phyloP scores from a whole-genome alignment of 116 monocot genomes.

The Trichopus zeylanicus region DNA sequence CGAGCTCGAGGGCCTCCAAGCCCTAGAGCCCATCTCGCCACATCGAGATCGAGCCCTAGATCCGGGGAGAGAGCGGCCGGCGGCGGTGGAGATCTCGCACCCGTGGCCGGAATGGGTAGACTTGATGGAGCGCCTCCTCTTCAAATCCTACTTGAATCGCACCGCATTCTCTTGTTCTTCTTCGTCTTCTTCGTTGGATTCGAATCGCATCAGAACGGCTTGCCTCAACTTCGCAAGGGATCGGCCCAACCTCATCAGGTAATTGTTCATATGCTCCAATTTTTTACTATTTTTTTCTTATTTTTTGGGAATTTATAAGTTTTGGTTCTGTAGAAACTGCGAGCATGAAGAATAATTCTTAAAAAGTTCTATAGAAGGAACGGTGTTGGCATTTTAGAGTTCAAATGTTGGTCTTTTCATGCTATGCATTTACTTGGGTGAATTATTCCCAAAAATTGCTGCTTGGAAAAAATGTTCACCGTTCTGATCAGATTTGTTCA shows the following conservation, averaged over 20 bases:
- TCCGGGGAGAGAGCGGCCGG: not conserved
- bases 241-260: constrained; percentile 48
- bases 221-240: constrained; percentile 71
- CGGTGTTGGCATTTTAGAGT: no score
- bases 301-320: no score
- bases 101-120: constrained; percentile 74
- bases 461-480: no score
- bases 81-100: constrained; percentile 28
- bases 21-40: not conserved
- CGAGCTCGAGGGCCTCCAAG: constrained; percentile 22
- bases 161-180: not conserved
- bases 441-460: no score
- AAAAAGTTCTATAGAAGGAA: no score
- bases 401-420: no score
- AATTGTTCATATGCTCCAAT: no score
- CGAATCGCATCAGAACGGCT: constrained; percentile 60
- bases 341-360: no score
- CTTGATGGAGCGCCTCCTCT: constrained; percentile 50
- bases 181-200: constrained; percentile 18
- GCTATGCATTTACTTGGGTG: no score
- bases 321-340: no score
- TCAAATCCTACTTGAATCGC: constrained; percentile 44
- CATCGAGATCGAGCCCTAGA: not conserved
- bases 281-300: not conserved
- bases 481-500: no score